Percentiles rank a stretch among this genome's conserved stretches.
phyloP scores from a whole-genome alignment of 805 yeast species.

The Candida andamanensis region DNA sequence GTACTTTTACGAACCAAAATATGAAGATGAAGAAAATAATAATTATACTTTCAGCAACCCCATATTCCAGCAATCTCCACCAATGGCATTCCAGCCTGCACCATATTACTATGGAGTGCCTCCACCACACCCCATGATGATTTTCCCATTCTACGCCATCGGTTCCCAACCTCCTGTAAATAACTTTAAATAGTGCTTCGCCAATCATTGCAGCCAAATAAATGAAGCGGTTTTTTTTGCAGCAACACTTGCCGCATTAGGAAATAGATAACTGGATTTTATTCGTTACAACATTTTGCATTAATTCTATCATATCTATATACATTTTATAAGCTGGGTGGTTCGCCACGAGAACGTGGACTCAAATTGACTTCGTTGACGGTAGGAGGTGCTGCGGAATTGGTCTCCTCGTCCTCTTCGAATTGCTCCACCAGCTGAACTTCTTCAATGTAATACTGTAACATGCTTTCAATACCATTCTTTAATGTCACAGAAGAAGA shows the following conservation, averaged over 20 bases:
- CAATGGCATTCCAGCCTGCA: too few relatives aligned
- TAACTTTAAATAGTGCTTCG: too few relatives aligned
- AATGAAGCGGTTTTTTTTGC: too few relatives aligned
- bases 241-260: too few relatives aligned
- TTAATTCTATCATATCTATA: slow-evolving; percentile 6
- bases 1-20: slow-evolving; percentile 2
- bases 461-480: slow-evolving; percentile 66
- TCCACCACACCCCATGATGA: too few relatives aligned
- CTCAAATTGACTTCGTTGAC: slow-evolving; percentile 5
- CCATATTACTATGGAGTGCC: too few relatives aligned
- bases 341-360: slow-evolving; percentile 9
- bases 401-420: slow-evolving; percentile 31
- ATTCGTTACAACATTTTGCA: not conserved
- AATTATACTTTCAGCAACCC: not conserved
- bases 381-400: not conserved
- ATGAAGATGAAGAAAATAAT: slow-evolving; percentile 2
- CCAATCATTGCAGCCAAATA: too few relatives aligned
- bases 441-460: slow-evolving; percentile 65
- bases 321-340: slow-evolving; percentile 7
- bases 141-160: too few relatives aligned
- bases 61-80: too few relatives aligned
- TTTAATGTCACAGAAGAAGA: slow-evolving; percentile 61
- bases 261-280: too few relatives aligned
- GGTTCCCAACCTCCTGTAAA: too few relatives aligned
- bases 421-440: slow-evolving; percentile 52